Conservation (phyloP, 768 basidiomycete species). For the Russula abietina region DNA sequence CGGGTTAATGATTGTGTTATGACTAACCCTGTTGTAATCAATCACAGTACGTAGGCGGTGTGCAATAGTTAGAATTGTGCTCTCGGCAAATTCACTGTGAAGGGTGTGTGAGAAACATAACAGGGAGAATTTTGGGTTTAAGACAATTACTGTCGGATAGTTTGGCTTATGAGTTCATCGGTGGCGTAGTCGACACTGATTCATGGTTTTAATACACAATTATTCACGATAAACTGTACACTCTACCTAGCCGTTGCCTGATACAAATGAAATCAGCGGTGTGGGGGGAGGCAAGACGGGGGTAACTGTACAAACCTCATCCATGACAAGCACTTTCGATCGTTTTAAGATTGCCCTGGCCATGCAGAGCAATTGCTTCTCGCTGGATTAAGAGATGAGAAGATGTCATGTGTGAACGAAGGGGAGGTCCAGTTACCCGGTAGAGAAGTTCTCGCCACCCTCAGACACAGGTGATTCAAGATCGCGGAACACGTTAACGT, state of each 20-base stretch:
- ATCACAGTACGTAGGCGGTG: constrained; percentile 76
- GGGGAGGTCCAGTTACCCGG: constrained; percentile 46
- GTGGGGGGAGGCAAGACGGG: background rate
- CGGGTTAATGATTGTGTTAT: background rate
- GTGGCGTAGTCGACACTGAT: constrained; percentile 76
- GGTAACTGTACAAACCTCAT: constrained; percentile 46
- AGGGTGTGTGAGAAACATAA: background rate
- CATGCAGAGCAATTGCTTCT: constrained; percentile 87
- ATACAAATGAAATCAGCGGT: constrained; percentile 1
- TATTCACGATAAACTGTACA: background rate
- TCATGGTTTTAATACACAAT: background rate
- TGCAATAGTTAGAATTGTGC: constrained; percentile 79
- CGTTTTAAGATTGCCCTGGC: constrained; percentile 78
- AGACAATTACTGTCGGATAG: constrained; percentile 62
- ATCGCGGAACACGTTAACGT: constrained; percentile 70
- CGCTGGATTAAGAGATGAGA: constrained; percentile 34
- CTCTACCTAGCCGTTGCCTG: constrained; percentile 63
- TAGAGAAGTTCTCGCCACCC: constrained; percentile 86
- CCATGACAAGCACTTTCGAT: constrained; percentile 77
- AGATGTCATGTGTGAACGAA: background rate
- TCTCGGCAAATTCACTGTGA: constrained; percentile 65
- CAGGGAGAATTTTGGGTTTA: background rate
- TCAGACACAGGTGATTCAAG: constrained; percentile 72
- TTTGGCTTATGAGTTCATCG: constrained; percentile 79
- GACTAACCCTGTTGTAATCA: constrained; percentile 71